phyloP scores from a whole-genome alignment of 495 filamentous ascomycete species.

The Penicillium robsamsonii region DNA sequence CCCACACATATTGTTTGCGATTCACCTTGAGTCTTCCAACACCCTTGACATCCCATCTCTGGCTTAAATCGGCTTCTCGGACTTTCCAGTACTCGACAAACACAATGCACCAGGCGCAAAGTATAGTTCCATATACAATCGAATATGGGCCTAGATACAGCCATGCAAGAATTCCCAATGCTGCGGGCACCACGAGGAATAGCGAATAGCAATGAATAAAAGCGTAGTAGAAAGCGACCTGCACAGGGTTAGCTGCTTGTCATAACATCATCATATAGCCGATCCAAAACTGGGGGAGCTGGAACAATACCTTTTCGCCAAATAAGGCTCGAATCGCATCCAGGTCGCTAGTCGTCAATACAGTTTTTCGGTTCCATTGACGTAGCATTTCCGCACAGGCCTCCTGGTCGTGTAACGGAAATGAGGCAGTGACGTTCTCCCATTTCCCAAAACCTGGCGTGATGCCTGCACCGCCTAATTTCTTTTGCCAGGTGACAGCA shows the following conservation, averaged over 20 bases:
- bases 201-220: slow-evolving; percentile 89
- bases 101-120: slow-evolving; percentile 77
- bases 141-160: slow-evolving; percentile 79
- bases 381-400: slow-evolving; percentile 87
- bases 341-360: slow-evolving; percentile 70
- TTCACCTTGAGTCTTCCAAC: slow-evolving; percentile 79
- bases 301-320: slow-evolving; percentile 69
- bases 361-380: slow-evolving; percentile 73
- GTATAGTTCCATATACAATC: slow-evolving; percentile 70
- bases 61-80: slow-evolving; percentile 84
- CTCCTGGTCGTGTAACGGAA: slow-evolving; percentile 80
- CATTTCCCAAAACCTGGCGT: slow-evolving; percentile 76
- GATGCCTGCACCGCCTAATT: slow-evolving; percentile 86
- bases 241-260: background rate
- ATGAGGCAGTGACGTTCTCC: slow-evolving; percentile 80
- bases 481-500: slow-evolving; percentile 74
- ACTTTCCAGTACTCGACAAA: slow-evolving; percentile 98
- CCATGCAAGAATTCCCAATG: slow-evolving; percentile 73
- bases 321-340: slow-evolving; percentile 78
- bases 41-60: slow-evolving; percentile 85
- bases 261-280: background rate
- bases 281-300: background rate
- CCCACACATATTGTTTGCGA: slow-evolving; percentile 72
- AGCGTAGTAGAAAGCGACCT: slow-evolving; percentile 92
- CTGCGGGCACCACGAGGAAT: slow-evolving; percentile 79